phyloP scores from a whole-genome alignment of 2,329 filamentous ascomycete species.

The Boeremia lycopersici region DNA sequence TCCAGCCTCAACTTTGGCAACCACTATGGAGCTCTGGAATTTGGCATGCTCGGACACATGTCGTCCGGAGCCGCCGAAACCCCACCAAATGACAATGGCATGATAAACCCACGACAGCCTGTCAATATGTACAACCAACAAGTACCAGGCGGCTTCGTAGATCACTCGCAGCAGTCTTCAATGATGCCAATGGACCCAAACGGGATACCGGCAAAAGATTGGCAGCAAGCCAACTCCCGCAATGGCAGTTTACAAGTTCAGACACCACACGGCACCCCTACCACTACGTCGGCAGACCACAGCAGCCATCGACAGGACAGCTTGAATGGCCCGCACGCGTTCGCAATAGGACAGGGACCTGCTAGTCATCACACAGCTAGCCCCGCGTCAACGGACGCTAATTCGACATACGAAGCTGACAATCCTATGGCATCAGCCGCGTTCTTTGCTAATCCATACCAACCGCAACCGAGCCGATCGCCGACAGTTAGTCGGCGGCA shows the following conservation, averaged over 20 bases:
- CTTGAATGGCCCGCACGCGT: constrained; percentile 58
- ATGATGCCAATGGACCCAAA: constrained; percentile 38
- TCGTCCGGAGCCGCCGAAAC: constrained; percentile 86
- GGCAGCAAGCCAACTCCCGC: constrained; percentile 48
- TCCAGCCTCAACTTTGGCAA: constrained; percentile 95
- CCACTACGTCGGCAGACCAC: constrained; percentile 42
- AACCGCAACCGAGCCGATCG: constrained; percentile 39
- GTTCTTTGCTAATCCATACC: constrained; percentile 43
- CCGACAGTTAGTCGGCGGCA: constrained; percentile 35
- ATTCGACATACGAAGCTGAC: constrained; percentile 53
- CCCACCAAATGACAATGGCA: constrained; percentile 66
- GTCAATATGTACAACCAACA: constrained; percentile 49
- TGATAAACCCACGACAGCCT: constrained; percentile 43
- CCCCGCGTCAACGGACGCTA: constrained; percentile 54
- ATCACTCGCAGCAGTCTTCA: constrained; percentile 35
- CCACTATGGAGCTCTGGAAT: constrained; percentile 93
- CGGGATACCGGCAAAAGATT: constrained; percentile 38
- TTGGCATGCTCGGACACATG: constrained; percentile 96
- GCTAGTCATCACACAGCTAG: constrained; percentile 63
- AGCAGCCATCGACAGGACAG: constrained; percentile 40
- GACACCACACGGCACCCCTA: constrained; percentile 50
- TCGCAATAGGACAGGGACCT: constrained; percentile 65
- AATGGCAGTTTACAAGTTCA: constrained; percentile 54
- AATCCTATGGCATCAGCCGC: constrained; percentile 42
- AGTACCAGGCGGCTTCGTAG: constrained; percentile 39